Evolutionary conservation across 495 filamentous ascomycete species (phyloP), one percentile per base, ranked within the genome.

Genomic region (Cercophora samala): DNA sequence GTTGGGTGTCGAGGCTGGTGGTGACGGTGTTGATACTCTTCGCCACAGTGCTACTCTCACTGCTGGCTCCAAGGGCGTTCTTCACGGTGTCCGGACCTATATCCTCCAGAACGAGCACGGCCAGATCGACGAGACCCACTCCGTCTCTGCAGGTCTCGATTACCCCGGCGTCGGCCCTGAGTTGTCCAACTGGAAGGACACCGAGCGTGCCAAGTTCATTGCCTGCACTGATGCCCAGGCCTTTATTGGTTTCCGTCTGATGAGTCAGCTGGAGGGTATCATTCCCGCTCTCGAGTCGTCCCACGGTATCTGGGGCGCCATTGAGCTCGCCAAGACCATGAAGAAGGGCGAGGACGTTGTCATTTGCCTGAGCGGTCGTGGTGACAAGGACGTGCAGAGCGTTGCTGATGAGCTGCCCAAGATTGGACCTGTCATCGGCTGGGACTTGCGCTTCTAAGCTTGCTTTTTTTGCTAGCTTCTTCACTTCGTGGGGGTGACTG

Each of bases 331-430:
- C 46, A 97, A 93, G 87, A 89, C 88, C 66, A 93, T 98, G 93
- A 81, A 84, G 53, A 90, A 91, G 83, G 94, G 87, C 26, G 79
- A 97, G 79, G 91, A 97, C 76, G 82, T 99, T 21, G 94, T 99
- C n/a, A 91, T 99, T 51, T 97, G 94, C 79, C 75, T 99, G 26
- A 92, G 89, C 72, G 95, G 95, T 18, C 84, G 95, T 70, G 95
- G 95, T 51, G 95, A 99, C 74, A 99, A 99, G 85, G 95, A 99
- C 77, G 95, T 99, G 52, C 93, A 98, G 87, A 96, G 91, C 74
- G 94, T 99, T 52, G 95, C 95, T 2, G 95, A 99, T 67, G 92
- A 96, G 78, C 80, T 99, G 70, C 95, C 95, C 23, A 89, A 81
- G 66, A 73, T 99, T 66, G 95, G 95, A 0, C 96, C 96, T 9